These are phyloP conservation scores for Cyathus striatus DNA, from an alignment of 768 basidiomycete species.

Conservation along the genomic window DNA sequence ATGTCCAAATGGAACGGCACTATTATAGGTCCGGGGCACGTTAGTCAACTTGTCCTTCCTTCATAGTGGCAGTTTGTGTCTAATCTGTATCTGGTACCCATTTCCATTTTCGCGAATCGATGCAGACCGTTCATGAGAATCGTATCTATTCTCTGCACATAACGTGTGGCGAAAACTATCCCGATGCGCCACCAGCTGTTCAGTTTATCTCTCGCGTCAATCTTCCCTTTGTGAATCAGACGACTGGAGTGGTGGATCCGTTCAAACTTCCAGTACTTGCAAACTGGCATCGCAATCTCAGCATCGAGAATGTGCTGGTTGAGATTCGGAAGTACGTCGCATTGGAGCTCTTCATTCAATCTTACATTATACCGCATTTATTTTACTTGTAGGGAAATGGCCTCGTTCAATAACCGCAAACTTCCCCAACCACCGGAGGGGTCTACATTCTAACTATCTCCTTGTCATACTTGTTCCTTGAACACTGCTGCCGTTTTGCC, in stretches of 20 bases:
- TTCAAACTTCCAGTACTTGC: slow-evolving; percentile 66
- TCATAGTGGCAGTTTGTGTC: background rate
- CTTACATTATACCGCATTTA: background rate
- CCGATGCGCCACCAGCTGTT: slow-evolving; percentile 73
- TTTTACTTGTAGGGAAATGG: slow-evolving; percentile 77
- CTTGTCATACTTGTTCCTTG: background rate
- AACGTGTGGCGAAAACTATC: slow-evolving; percentile 70
- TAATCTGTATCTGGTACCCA: background rate
- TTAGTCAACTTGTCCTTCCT: slow-evolving; percentile 34
- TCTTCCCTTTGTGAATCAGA: slow-evolving; percentile 81
- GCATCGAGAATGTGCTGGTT: slow-evolving; percentile 87
- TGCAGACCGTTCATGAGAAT: slow-evolving; percentile 95
- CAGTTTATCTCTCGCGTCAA: slow-evolving; percentile 89
- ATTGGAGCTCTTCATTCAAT: background rate
- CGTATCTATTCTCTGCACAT: slow-evolving; percentile 96
- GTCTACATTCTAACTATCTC: slow-evolving; percentile 45
- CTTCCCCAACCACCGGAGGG: slow-evolving; percentile 94
- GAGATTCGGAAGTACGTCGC: slow-evolving; percentile 80
- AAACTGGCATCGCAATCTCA: slow-evolving; percentile 70
- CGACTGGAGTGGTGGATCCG: slow-evolving; percentile 75
- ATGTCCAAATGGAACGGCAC: slow-evolving; percentile 99
- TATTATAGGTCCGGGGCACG: slow-evolving; percentile 97
- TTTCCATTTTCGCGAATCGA: slow-evolving; percentile 2
- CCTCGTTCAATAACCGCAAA: slow-evolving; percentile 84
- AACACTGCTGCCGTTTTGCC: too few relatives aligned